Base-by-base conservation (phyloP, 768 basidiomycete species). In the Auriscalpium microsporum region DNA sequence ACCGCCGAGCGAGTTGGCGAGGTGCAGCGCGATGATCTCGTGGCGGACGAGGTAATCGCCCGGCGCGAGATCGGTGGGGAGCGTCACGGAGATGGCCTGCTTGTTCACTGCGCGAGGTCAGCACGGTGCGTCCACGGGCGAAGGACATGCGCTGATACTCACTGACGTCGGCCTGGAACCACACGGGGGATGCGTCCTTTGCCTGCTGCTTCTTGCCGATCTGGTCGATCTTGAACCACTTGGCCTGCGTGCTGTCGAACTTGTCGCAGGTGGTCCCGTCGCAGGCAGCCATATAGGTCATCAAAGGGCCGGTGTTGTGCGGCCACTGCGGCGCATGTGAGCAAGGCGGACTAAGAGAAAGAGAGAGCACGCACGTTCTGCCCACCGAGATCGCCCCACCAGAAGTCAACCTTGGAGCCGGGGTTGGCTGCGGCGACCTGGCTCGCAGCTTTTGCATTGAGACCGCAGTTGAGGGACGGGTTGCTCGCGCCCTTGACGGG, bases 11-110 rank as follows among this genome's bases (percentile, higher is more conserved):
- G 63, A 59, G n/a, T 64, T 73, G 7, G 77, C 87, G 47, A 83
- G 75, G 63, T 90, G 89, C 13, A 90, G 78, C 10, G 84, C 83
- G 66, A 90, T 83, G 68, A 90, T 84, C 66, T 91, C 88, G 66
- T 88, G 83, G 1, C 88, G 85, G 64, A 90, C 67, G 56, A 91
- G 73, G 67, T 90, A 90, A 61, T 84, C 79, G 5, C 89, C 89
- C 3, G 84, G 69, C 2, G 80, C 74, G 53, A 91, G 66, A 46
- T 75, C 77, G 17, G 48, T 19, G n/a, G 72, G 73, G 42, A 75
- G 60, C 2, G 63, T 72, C 51, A 72, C 48, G 35, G 56, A 55
- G 56, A 59, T 57, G 28, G 68, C 57, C 5, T 52, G 13, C 35
- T 64, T 64, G 34, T 65, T 60, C 62, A 65, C 69, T 68, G 37